Conservation (phyloP, 768 basidiomycete species). For the Cyclocybe aegerita region DNA sequence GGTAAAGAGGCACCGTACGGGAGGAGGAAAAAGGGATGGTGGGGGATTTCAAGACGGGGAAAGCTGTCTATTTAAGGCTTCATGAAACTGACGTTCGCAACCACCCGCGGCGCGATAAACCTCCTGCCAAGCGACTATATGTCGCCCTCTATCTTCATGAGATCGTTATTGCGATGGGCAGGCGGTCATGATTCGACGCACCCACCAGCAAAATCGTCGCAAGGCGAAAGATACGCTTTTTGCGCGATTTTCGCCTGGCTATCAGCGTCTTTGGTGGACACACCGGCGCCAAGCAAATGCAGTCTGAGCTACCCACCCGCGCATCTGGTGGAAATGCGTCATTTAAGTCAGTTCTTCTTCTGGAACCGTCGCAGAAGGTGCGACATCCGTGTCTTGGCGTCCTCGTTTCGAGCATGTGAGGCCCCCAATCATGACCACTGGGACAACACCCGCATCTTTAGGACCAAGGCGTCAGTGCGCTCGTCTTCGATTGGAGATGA, state of each 20-base stretch:
- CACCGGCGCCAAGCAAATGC: no score
- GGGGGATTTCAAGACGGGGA: background rate
- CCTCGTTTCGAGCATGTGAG: no score
- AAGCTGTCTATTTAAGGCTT: constrained; percentile 4
- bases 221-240: constrained; percentile 12
- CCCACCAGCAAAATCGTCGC: constrained; percentile 18
- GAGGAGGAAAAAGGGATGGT: background rate
- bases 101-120: background rate
- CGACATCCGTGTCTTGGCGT: no score
- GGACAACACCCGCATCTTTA: no score
- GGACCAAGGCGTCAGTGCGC: no score
- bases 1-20: no score
- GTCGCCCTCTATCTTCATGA: background rate
- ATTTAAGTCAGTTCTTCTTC: background rate
- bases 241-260: constrained; percentile 16
- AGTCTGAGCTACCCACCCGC: no score
- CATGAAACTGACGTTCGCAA: background rate
- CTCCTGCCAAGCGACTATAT: constrained; percentile 1
- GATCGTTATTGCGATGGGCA: constrained; percentile 1
- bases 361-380: no score
- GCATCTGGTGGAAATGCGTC: background rate
- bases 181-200: background rate
- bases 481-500: no score
- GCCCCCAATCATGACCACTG: no score
- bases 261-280: no score